Base-by-base conservation (phyloP, 1,284 basidiomycete genomes). In the Chalciporus piperatoides region DNA sequence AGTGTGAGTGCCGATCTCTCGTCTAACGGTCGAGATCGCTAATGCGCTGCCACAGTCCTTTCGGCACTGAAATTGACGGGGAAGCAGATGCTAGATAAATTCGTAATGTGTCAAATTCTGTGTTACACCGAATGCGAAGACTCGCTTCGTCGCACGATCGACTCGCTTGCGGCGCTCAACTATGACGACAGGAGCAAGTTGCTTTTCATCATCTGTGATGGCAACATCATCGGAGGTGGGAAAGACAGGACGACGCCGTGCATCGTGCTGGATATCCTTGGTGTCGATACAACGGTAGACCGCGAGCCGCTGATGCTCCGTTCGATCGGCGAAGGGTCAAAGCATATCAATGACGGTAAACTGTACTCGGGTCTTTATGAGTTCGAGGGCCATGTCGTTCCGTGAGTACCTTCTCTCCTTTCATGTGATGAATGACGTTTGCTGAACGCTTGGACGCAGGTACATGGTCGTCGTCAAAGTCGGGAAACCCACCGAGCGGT, bases 61-160 rank as follows among this genome's bases (percentile, higher is more conserved):
- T 90, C 95, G 36, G 93, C 96, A 0, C 73, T 98, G 17, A 92
- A 97, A 68, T 81, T 98, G 47, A 76, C 82, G 11, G 78, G 81
- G 17, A 90, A 90, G 66, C 82, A 99, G 71, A 76, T 92, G 68
- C 82, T 94, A 62, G 95, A 99, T 75, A 99, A 99, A 71, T 99
- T 99, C 63, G 89, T 99, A 50, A 80, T 99, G 36, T 97, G 95
- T 65, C 92, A 96, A 65, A 89, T 96, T 2, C 96, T 95, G 8
- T 98, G 96, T 71, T 98, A 99, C 63, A 98, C 97, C 0, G 96
- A 99, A 72, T 92, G 93, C 56, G 95, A 98, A 67, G 94, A 97
- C 44, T 96, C 92, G 2, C 76, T 99, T 40, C 84, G 93, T 21
- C 84, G 90, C 41, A 98, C 96, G 11, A 90, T 99, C 63, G 94